Conservation (phyloP, 345 rosid genomes). For the Alliaria petiolata region DNA sequence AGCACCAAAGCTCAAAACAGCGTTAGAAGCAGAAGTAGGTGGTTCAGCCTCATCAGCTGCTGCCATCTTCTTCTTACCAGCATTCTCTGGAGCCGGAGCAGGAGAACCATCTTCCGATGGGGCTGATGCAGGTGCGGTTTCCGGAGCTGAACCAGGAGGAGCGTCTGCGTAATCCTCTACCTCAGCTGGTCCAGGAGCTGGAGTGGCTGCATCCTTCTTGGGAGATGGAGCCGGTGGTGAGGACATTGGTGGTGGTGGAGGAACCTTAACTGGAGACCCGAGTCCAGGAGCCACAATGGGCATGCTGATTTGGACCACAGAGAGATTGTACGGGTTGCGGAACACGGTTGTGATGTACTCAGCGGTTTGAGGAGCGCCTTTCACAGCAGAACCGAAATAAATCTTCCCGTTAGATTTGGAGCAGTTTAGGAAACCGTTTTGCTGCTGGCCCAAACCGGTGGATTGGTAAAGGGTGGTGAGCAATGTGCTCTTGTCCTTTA, state of each 20-base stretch:
- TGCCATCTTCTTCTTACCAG: conserved; percentile 28
- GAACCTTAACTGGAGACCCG: conserved; percentile 35
- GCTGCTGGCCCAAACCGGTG: conserved; percentile 45
- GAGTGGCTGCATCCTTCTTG: conserved; percentile 24
- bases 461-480: conserved; percentile 67
- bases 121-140: conserved; percentile 36
- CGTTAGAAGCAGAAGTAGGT: conserved; percentile 30
- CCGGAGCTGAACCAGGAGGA: conserved; percentile 28
- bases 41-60: conserved; percentile 32
- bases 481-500: conserved; percentile 35
- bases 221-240: conserved; percentile 39
- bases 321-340: conserved; percentile 59
- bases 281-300: conserved; percentile 61
- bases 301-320: conserved; percentile 59
- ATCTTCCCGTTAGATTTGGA: conserved; percentile 35
- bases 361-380: conserved; percentile 41
- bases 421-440: conserved; percentile 62
- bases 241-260: conserved; percentile 45
- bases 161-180: conserved; percentile 18
- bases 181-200: conserved; percentile 35
- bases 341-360: conserved; percentile 41
- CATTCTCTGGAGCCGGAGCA: conserved; percentile 27
- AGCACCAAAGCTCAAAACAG: conserved; percentile 24
- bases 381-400: conserved; percentile 52
- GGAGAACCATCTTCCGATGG: conserved; percentile 35